Base-by-base conservation (phyloP, 2,329 filamentous ascomycete genomes). In the Aspergillus ustus region DNA sequence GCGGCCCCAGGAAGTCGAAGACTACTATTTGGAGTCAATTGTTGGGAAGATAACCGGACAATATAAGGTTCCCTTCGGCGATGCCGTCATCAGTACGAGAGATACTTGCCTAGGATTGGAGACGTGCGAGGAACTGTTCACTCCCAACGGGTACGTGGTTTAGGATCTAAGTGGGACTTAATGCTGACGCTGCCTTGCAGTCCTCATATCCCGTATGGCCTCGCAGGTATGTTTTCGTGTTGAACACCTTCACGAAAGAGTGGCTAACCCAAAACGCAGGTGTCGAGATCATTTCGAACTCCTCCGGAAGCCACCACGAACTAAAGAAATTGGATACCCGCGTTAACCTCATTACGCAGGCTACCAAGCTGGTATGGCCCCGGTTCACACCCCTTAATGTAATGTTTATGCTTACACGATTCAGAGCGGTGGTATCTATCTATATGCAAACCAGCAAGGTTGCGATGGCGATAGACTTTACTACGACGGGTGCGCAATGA, bases 201-300 rank as follows among this genome's bases (percentile, higher is more conserved):
- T 9, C 85, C 87, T 4, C 84, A 87, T 65, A 84, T 83, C 34
- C 77, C 80, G 9, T 87, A 88, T 79, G 84, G 85, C n/a, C 79
- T 92, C 2, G 72, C 71, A 54, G 73, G 67, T 72, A 65, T 45
- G 57, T 19, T 20, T 77, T 19, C 85, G 85, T 80, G 81, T 82
- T 15, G 77, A 91, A 25, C 44, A 44, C 82, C 15, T 77, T 91
- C 1, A 44, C 28, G 17, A 13, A 17, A 40, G 8, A 11, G 17
- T 59, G 40, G 43, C 59, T 66, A 20, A 69, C 34, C 28, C 4
- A 7, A 13, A 4, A 17, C 9, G 83, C 88, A 68, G 91, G 91
- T 4, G 86, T 87, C 6, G 91, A 92, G 70, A 87, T 92, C 58
- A 84, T 91, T 64, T 86, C 87, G 8, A 94, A 94, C 74, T 87